phyloP scores from a whole-genome alignment of 2,329 filamentous ascomycete genomes.

The Neoscytalidium dimidiatum region DNA sequence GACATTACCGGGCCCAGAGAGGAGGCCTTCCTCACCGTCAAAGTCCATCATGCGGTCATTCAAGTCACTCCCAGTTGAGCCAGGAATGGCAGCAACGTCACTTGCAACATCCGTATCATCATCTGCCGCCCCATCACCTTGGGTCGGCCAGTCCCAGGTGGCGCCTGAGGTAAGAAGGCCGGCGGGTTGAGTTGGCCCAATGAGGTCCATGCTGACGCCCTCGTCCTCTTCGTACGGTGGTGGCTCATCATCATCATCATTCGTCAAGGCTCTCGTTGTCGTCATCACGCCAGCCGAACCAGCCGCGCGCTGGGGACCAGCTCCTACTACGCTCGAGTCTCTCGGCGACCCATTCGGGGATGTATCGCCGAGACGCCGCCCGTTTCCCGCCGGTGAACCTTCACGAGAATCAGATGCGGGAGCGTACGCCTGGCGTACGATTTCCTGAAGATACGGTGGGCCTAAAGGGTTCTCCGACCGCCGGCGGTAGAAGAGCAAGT shows the following conservation, averaged over 20 bases:
- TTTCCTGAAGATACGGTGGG: slow-evolving; percentile 70
- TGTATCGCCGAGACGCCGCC: slow-evolving; percentile 81
- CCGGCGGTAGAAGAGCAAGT: slow-evolving; percentile 93
- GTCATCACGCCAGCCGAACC: slow-evolving; percentile 15
- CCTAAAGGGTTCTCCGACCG: slow-evolving; percentile 77
- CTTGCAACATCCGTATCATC: slow-evolving; percentile 12
- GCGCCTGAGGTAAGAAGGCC: neutral
- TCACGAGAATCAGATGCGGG: slow-evolving; percentile 47
- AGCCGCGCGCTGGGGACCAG: slow-evolving; percentile 42
- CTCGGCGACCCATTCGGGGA: slow-evolving; percentile 90
- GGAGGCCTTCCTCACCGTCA: neutral
- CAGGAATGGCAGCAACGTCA: neutral
- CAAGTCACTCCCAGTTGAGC: neutral
- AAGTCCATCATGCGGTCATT: slow-evolving; percentile 5
- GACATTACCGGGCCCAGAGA: neutral
- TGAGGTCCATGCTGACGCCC: neutral
- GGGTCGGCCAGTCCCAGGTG: neutral
- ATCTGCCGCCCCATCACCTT: neutral
- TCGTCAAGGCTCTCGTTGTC: slow-evolving; percentile 2
- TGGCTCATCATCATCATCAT: slow-evolving; percentile 1
- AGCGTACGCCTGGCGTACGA: slow-evolving; percentile 65
- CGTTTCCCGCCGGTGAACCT: slow-evolving; percentile 67
- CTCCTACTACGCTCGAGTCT: slow-evolving; percentile 76
- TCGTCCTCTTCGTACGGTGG: slow-evolving; percentile 14
- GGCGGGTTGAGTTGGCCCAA: neutral